Evolutionary conservation across 2,329 filamentous ascomycete species (phyloP), one percentile per base, ranked within the genome.

Genomic region (Penicillium sp.): DNA sequence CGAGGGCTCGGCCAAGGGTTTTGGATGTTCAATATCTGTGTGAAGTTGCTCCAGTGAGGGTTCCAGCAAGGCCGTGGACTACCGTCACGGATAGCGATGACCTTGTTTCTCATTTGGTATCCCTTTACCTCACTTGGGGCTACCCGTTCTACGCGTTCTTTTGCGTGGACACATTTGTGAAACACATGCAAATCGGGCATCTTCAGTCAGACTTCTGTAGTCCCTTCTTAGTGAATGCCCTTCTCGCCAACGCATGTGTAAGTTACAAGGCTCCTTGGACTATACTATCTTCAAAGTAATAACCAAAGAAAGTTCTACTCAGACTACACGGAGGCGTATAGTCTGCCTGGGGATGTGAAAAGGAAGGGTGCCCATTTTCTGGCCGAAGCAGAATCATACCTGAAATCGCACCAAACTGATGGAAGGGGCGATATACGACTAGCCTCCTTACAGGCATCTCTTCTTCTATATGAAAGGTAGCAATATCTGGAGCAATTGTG

Each of bases 31-130:
- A 59, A 31, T 39, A 58, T 19, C 44, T 65, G 31, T 57, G 56
- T 8, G 56, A 61, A 19, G 58, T 56, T 22, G 63, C 57, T 13
- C 26, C 60, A 1, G 64, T 49, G 45, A 58, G 49, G 7, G 56
- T 68, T 8, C 59, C 62, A 1, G 64, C 66, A 11, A 51, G 56
- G 33, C 70, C 71, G 3, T 74, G 71, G 71, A 74, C 72, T 3
- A 64, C 57, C 2, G 63, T 72, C 35, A 73, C 70, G 1, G 61
- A 64, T 6, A 66, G 70, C 41, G 64, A 68, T 2, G 31, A 33
- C 31, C 14, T 33, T 6, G 31, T 33, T 14, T 33, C 31, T 14
- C 31, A 33, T 5, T 7, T 33, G 5, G 14, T 33, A 16, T 33
- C 31, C 31, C 31, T 33, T 33, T 33, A 33, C 13, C 31, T 33